These are phyloP conservation scores for Xanthoconium stramineum DNA, from an alignment of 768 basidiomycete species.

Conservation along the genomic window DNA sequence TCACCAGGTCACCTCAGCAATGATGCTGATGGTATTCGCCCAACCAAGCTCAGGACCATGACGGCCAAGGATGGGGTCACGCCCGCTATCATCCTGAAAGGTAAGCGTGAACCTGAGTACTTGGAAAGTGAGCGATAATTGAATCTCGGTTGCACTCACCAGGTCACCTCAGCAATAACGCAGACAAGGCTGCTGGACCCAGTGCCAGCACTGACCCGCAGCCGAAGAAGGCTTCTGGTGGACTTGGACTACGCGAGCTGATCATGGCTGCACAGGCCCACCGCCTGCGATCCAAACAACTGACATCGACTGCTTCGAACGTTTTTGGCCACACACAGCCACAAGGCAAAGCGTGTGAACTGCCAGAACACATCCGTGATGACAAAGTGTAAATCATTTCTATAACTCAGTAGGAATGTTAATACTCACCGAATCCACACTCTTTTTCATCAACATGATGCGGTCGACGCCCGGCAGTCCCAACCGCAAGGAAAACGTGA, in stretches of 20 bases:
- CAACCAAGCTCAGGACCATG: neutral
- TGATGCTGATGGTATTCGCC: neutral
- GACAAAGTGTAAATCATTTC: neutral
- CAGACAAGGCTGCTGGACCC: neutral
- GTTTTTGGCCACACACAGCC: neutral
- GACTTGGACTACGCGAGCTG: neutral
- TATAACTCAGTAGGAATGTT: neutral
- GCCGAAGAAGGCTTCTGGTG: neutral
- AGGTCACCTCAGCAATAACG: no score
- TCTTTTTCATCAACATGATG: constrained; percentile 1
- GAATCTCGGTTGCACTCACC: no score
- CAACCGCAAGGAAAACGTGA: neutral
- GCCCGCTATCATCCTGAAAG: neutral
- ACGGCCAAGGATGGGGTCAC: neutral
- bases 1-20: no score
- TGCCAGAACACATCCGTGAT: neutral
- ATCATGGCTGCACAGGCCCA: neutral
- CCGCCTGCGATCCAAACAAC: neutral
- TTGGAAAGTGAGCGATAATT: no score
- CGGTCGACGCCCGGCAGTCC: no score
- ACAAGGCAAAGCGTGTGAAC: neutral
- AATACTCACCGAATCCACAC: neutral
- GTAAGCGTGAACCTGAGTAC: neutral
- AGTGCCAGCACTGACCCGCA: neutral
- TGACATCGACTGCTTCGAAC: neutral